These are phyloP conservation scores for Arabidopsis thaliana DNA, from an alignment of 345 rosid genomes.

Conservation along the genomic window TAIR10.1 NC_003070.9:25745001-25745500, in stretches of 20 bases:
- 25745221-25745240: constrained; percentile 34
- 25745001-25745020: constrained; percentile 2
- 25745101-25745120: background rate
- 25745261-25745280: too few relatives aligned
- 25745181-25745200: background rate
- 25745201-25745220: constrained; percentile 14
- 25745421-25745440: background rate
- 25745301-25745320: background rate
- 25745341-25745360: constrained; percentile 5
- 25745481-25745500: background rate
- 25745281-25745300: too few relatives aligned
- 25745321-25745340: constrained; percentile 14
- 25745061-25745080: background rate
- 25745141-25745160: background rate
- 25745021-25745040: background rate
- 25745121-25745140: background rate
- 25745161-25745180: constrained; percentile 16
- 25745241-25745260: constrained; percentile 6
- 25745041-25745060: background rate
- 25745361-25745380: constrained; percentile 18
- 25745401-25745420: background rate
- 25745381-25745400: background rate
- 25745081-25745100: background rate
- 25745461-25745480: background rate
- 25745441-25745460: background rate